Base-by-base conservation (phyloP, 2,329 filamentous ascomycete species). In the Fusarium sp. region DNA sequence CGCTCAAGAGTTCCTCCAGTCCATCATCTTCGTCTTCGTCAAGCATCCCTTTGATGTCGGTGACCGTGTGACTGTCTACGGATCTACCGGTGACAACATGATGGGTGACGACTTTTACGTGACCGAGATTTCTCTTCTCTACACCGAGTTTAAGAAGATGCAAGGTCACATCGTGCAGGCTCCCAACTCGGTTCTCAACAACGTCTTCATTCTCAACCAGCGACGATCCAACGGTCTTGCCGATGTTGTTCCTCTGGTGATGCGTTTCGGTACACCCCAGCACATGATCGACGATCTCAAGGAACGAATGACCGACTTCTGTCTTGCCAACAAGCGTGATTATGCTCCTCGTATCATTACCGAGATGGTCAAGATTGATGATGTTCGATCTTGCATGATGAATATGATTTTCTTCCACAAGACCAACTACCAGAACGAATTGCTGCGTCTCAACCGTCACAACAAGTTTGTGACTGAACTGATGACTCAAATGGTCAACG, bases 121-220 rank as follows among this genome's bases (percentile, higher is more conserved):
- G 57, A 97, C 97, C 58, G 93, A 97, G 77, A 97, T 98, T 59
- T 92, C 94, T 3, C 86, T 98, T 2, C 86, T 98, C 18, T 98
- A 96, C 79, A 98, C 95, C 16, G 95, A 98, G 77, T 98, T 98
- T 84, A 98, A 98, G 86, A 98, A 98, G 85, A 95, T 98, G 92
- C 92, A 98, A 80, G 95, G 95, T 3, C 95, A 98, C 75, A 91
- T 98, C 25, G 95, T 98, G 1, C 95, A 98, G 80, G 95, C 95
- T 1, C 95, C 95, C 14, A 98, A 98, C 86, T 97, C 92, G 62
- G 90, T 97, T 40, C 87, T 98, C 59, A 98, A 98, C 81, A 94
- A 89, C 0, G 86, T 98, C 1, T 98, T 98, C 81, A 97, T 98
- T 68, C 90, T 98, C 46, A 98, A 98, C 80, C 94, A 97, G 82